Evolutionary conservation across 164 flowering plant genomes (phyloP), one percentile per base, ranked within the genome.

Genomic region (Santalum album): DNA sequence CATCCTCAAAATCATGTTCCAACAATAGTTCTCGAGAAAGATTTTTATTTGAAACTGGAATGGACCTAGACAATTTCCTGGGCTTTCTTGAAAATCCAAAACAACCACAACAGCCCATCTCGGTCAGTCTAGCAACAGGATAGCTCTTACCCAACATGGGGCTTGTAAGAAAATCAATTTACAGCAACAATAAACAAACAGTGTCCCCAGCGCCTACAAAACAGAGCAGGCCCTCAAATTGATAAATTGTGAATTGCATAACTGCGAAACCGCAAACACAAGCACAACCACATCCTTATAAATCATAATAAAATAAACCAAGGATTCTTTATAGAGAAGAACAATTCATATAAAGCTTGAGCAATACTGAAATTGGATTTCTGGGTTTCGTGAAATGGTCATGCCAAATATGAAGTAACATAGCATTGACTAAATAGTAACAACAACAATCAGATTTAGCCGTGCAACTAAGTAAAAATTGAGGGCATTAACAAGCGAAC

Each of bases 51-150:
- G 22, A 52, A 2, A 54, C 52, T 25, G 60, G 25, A 27, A 9
- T 47, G 17, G 72, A 68, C 49, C 62, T 60, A 21, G 50, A 10
- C 17, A 23, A 34, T 50, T 62, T 70, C 51, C 68, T 64, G 5
- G 78, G 54, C 69, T 71, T 79, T 51, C 68, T 69, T 27, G 67
- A 50, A 25, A 81, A 78, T 22, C 94, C 96, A 66, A 88, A 83
- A 61, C 96, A 88, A 55, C 82, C 72, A 65, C 82, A 83, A 56
- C 90, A 83, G 14, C 82, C 88, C 85, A 88, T 85, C 62, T 75
- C 70, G 27, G 58, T 54, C 34, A 72, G 57, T 65, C 60, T 55
- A 6, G 63, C 66, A 53, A 75, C n/a, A n/a, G 71, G 74, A 66
- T 56, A 39, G 27, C 64, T 64, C 65, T 69, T 67, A 26, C 57